Evolutionary conservation across 176 grass and related monocot species (phyloP).

Genomic region (Zea mays): DNA sequence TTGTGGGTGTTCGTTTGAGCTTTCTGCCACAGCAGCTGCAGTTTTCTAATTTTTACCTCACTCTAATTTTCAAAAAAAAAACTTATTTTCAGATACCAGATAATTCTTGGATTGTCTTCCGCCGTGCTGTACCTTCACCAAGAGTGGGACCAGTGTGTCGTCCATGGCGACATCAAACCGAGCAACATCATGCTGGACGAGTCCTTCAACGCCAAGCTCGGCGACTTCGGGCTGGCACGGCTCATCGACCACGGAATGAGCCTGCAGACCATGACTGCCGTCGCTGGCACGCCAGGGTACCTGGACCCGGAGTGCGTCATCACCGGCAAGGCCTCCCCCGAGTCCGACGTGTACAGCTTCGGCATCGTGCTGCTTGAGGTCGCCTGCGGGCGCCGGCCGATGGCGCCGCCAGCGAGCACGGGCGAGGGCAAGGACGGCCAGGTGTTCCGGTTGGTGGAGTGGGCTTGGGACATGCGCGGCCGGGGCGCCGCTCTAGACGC

Average conservation of each 20-base stretch:
- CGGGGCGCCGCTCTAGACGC: constrained; percentile 28
- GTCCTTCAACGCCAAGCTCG: constrained; percentile 45
- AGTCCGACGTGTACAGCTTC: constrained; percentile 88
- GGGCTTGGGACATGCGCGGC: constrained; percentile 28
- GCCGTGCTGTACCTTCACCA: constrained; percentile 37
- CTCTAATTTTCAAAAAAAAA: too few relatives aligned
- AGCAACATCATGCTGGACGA: constrained; percentile 44
- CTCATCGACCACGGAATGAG: constrained; percentile 40
- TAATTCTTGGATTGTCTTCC: constrained; percentile 21
- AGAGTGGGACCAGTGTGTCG: constrained; percentile 42
- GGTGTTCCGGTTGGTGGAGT: constrained; percentile 37
- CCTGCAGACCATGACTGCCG: constrained; percentile 39
- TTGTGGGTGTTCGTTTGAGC: too few relatives aligned
- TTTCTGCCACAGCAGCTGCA: too few relatives aligned
- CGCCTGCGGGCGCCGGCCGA: constrained; percentile 33
- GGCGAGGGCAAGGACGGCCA: not conserved
- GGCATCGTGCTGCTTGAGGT: constrained; percentile 83
- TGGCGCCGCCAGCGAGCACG: not conserved
- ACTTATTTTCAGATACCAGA: constrained; percentile 23
- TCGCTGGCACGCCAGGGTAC: constrained; percentile 34
- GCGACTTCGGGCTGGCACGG: constrained; percentile 44
- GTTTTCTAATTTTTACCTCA: too few relatives aligned
- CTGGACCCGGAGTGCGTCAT: constrained; percentile 33
- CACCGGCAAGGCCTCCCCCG: constrained; percentile 30
- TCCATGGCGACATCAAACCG: constrained; percentile 49